phyloP scores from a whole-genome alignment of 495 filamentous ascomycete species.

The Elaphomyces granulatus region DNA sequence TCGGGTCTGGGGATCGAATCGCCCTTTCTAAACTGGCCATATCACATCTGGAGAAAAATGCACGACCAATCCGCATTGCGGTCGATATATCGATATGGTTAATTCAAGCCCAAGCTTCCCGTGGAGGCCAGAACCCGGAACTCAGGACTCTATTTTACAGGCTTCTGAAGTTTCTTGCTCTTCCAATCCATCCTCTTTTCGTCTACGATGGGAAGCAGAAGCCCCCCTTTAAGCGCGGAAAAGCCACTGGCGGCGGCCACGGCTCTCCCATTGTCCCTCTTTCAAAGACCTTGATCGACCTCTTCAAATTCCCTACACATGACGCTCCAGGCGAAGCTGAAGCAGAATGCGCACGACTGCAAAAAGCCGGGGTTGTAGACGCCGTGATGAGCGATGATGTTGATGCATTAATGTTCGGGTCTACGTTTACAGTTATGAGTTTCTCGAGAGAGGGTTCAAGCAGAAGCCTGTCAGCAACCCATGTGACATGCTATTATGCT shows the following conservation, averaged over 20 bases:
- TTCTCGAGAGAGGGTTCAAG: constrained; percentile 62
- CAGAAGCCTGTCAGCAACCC: constrained; percentile 57
- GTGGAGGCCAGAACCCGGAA: constrained; percentile 82
- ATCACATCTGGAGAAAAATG: constrained; percentile 52
- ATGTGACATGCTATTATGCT: constrained; percentile 65
- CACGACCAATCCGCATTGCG: constrained; percentile 68
- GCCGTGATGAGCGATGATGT: constrained; percentile 95
- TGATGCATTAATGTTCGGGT: constrained; percentile 97
- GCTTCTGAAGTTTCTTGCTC: constrained; percentile 63
- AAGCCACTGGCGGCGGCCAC: constrained; percentile 26
- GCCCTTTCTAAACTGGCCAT: constrained; percentile 74
- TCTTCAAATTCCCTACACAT: constrained; percentile 76
- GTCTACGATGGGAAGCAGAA: constrained; percentile 91
- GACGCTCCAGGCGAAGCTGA: constrained; percentile 92
- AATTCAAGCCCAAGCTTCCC: constrained; percentile 77
- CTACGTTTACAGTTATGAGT: constrained; percentile 58
- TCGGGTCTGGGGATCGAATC: constrained; percentile 65
- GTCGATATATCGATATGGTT: constrained; percentile 97
- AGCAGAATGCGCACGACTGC: constrained; percentile 84
- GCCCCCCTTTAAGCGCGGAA: constrained; percentile 77
- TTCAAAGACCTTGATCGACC: constrained; percentile 63
- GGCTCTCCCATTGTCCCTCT: constrained; percentile 39
- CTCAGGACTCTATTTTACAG: constrained; percentile 88
- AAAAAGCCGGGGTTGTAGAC: constrained; percentile 75
- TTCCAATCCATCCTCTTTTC: constrained; percentile 79